A percentile compares a stretch with the other conserved stretches of the same genome.
These are phyloP conservation scores for Takashimella koratensis DNA, from an alignment of 1,284 basidiomycete species.

Conservation along the genomic window DNA sequence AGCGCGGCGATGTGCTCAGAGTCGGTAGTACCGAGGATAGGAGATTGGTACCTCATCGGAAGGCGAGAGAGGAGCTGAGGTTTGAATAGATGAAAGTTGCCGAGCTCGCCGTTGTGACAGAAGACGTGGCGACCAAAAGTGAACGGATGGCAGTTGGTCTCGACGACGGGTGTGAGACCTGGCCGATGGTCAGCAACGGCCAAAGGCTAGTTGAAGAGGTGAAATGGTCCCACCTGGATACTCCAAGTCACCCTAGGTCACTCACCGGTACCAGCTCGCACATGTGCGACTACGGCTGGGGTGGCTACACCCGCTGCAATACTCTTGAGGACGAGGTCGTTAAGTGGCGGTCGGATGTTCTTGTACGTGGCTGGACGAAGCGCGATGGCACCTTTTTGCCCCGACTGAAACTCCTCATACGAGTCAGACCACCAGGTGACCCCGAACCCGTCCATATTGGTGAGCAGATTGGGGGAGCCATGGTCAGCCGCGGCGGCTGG, in stretches of 20 bases:
- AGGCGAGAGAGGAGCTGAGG: constrained; percentile 20
- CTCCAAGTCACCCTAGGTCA: too few relatives aligned
- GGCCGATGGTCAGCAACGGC: neutral
- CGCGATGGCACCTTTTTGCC: constrained; percentile 7
- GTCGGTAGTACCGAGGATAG: constrained; percentile 49
- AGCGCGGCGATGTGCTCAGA: constrained; percentile 50
- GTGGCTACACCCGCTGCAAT: constrained; percentile 43
- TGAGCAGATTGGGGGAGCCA: constrained; percentile 12
- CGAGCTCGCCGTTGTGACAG: constrained; percentile 50
- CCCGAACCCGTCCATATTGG: constrained; percentile 16
- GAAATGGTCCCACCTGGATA: too few relatives aligned
- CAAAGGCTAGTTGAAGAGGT: neutral
- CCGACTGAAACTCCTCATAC: constrained; percentile 8
- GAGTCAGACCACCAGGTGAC: constrained; percentile 13
- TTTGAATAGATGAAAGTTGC: constrained; percentile 35
- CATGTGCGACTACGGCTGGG: constrained; percentile 45
- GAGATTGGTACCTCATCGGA: constrained; percentile 5
- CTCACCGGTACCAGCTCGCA: constrained; percentile 28
- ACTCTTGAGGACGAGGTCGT: constrained; percentile 44
- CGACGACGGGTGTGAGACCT: constrained; percentile 31
- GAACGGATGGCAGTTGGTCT: constrained; percentile 51
- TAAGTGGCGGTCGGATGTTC: constrained; percentile 42
- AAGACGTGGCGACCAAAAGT: constrained; percentile 48
- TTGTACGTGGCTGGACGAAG: constrained; percentile 45
- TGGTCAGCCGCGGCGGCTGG: constrained; percentile 8